Evolutionary conservation across 1,284 basidiomycete genomes (phyloP), one percentile per base, ranked within the genome.

Genomic region (Sanghuangporus sanghuang): DNA sequence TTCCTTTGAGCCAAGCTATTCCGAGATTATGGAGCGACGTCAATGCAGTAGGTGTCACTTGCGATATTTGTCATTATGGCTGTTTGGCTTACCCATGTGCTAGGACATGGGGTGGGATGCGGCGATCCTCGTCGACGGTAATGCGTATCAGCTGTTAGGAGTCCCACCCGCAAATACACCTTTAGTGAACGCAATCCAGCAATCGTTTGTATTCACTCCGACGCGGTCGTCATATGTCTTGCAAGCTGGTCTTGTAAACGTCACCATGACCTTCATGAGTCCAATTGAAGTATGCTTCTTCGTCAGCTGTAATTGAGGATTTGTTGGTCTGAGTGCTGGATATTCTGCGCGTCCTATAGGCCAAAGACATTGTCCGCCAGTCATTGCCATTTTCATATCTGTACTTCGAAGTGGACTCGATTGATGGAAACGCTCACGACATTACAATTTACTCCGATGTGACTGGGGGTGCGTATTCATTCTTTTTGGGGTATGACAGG

Each of bases 371-470:
- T 21, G 44, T 52, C 6, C 49, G 55, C 16, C 59, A 56, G 18
- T 64, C 63, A 1, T 3, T 61, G 40, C 63, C 63, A 9, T 64
- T 64, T 21, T 48, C 63, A 1, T 64, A 64, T 27, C 23, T 62
- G 50, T 72, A 71, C 56, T 57, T 80, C 40, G 73, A 76, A 35
- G 75, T 71, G 12, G 62, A 64, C 14, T 71, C 78, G 0, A 71
- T 66, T 0, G 79, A 80, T 64, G 73, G 73, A 1, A 38, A 67
- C 16, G 14, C 72, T 7, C 75, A 77, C 63, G 65, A 66, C 38
- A 69, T 81, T 8, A 73, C 77, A 61, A 46, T 78, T 3, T 79
- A 81, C 68, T 71, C 75, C 4, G 76, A 77, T 65, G 70, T 76
- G 23, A 73, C 64, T 52, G 73, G 57, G n/a, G 72, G 61, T 66